Evolutionary conservation across 257 asterid species (phyloP).

Genomic region (Solanum gracilifrons): DNA sequence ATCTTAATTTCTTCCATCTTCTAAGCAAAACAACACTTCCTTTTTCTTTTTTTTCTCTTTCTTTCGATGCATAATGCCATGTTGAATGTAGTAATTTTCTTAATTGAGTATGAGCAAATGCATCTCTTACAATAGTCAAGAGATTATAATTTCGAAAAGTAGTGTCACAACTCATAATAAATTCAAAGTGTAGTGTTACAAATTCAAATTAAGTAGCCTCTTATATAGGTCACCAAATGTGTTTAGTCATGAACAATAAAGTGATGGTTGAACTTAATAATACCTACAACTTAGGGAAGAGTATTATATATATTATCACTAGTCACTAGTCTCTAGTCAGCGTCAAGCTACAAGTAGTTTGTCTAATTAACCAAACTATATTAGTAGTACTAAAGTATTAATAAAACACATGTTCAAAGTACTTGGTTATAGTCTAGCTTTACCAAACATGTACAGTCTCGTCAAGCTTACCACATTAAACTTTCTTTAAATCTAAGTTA

Average conservation of each 20-base stretch:
- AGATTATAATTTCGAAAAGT: too few relatives aligned
- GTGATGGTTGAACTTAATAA: neutral
- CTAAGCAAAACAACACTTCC: neutral
- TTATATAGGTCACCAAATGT: neutral
- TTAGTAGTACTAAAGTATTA: neutral
- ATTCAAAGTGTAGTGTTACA: neutral
- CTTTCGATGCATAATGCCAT: too few relatives aligned
- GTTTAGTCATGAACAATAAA: neutral
- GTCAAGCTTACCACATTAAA: neutral
- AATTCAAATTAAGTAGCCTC: neutral
- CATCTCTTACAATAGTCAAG: neutral
- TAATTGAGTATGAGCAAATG: neutral
- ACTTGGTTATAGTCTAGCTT: neutral
- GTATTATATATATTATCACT: neutral
- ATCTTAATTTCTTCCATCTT: neutral
- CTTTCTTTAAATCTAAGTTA: conserved; percentile 1
- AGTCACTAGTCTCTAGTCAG: neutral
- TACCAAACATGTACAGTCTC: neutral
- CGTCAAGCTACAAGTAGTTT: neutral
- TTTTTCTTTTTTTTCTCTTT: too few relatives aligned
- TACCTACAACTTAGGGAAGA: neutral
- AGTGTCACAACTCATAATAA: neutral
- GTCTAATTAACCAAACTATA: neutral
- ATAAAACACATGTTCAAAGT: neutral
- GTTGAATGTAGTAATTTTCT: too few relatives aligned